These are phyloP conservation scores for Hypoxylon sp. DNA, from an alignment of 2,329 filamentous ascomycete genomes.

Conservation along the genomic window DNA sequence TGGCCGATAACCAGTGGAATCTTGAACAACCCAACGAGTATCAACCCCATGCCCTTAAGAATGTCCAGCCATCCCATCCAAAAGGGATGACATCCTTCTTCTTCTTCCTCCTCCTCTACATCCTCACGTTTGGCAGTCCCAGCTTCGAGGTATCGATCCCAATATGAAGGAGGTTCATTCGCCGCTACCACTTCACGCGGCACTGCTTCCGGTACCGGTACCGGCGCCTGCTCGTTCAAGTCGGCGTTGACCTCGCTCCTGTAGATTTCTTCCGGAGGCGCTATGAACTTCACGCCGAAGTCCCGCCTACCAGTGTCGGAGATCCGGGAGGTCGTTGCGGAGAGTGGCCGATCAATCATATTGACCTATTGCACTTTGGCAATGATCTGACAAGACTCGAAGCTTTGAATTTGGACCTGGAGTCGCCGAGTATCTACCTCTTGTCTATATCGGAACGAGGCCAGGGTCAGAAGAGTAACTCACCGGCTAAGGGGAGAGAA, in stretches of 20 bases:
- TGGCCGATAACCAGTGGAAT: conserved; percentile 40
- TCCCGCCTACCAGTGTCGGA: conserved; percentile 40
- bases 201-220: neutral
- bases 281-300: conserved; percentile 42
- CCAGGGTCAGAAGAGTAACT: conserved; percentile 2
- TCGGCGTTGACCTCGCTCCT: conserved; percentile 1
- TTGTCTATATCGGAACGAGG: neutral
- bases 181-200: neutral
- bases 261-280: conserved; percentile 28
- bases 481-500: neutral
- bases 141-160: conserved; percentile 27
- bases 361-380: conserved; percentile 4
- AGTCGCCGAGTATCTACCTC: neutral
- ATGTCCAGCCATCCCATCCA: conserved; percentile 42
- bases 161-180: conserved; percentile 27
- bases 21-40: conserved; percentile 28
- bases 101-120: conserved; percentile 24
- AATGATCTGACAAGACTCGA: neutral
- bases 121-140: conserved; percentile 9
- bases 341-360: conserved; percentile 31
- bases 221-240: conserved; percentile 5
- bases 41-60: conserved; percentile 25
- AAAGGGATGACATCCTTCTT: conserved; percentile 43
- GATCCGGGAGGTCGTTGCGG: conserved; percentile 40
- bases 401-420: neutral